phyloP scores from a whole-genome alignment of 2,329 filamentous ascomycete genomes.

The Verticillium nubilum region DNA sequence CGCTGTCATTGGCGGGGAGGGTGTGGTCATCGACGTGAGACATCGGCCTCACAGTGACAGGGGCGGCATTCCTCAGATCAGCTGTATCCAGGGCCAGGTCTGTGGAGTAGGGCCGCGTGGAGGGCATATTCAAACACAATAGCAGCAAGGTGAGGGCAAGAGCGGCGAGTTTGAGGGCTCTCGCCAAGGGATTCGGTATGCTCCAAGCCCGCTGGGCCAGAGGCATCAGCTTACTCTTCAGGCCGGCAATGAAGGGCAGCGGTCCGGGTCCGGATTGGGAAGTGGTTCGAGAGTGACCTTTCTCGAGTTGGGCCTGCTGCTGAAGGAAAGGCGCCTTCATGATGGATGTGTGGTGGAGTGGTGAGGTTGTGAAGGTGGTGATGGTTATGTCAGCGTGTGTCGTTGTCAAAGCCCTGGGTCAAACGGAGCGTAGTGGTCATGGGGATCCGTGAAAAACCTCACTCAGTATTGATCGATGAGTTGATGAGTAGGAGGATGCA shows the following conservation, averaged over 20 bases:
- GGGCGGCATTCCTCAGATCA: background rate
- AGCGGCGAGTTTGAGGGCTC: constrained; percentile 25
- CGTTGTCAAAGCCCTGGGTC: too few relatives aligned
- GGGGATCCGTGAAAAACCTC: too few relatives aligned
- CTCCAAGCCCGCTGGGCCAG: constrained; percentile 34
- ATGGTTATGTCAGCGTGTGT: too few relatives aligned
- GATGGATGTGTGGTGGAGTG: too few relatives aligned
- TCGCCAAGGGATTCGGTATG: constrained; percentile 42
- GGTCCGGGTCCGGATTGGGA: too few relatives aligned
- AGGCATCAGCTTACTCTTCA: background rate
- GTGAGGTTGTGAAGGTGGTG: too few relatives aligned
- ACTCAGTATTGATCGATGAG: too few relatives aligned
- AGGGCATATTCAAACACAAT: background rate
- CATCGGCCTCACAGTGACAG: background rate
- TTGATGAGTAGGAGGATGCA: too few relatives aligned
- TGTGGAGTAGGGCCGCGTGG: constrained; percentile 2
- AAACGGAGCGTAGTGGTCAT: too few relatives aligned
- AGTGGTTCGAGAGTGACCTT: background rate
- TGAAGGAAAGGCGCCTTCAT: background rate
- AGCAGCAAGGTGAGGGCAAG: background rate
- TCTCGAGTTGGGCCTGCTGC: background rate
- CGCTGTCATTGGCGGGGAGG: constrained; percentile 22
- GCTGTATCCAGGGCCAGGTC: constrained; percentile 2
- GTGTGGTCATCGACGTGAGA: constrained; percentile 16
- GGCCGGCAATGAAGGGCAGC: background rate